Percentiles rank a stretch among this genome's conserved stretches.
These are phyloP conservation scores for Diplodia mutila DNA, from an alignment of 2,329 filamentous ascomycete genomes.

Conservation along the genomic window DNA sequence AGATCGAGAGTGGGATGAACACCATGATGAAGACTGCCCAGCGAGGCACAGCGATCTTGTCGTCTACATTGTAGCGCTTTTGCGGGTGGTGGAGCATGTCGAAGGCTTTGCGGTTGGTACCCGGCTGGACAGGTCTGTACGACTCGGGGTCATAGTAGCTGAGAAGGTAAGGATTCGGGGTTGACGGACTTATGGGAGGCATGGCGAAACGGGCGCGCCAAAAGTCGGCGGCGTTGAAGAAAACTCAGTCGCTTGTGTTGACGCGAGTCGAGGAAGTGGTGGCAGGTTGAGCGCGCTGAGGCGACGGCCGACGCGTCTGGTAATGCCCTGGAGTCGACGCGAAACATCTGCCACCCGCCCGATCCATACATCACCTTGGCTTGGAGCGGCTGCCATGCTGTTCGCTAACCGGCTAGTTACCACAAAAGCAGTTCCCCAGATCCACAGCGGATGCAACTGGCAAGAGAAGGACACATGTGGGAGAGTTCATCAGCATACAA, in stretches of 20 bases:
- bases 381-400: background rate
- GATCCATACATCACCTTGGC: too few relatives aligned
- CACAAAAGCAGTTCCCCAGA: background rate
- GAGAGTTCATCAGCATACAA: background rate
- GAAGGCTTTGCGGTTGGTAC: background rate
- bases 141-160: conserved; percentile 6
- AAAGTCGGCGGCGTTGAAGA: background rate
- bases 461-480: background rate
- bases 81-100: background rate
- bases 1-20: background rate
- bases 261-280: background rate
- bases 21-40: conserved; percentile 1
- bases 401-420: background rate
- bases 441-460: too few relatives aligned
- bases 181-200: background rate
- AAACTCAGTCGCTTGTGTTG: background rate
- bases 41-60: background rate
- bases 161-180: background rate
- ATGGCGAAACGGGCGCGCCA: background rate
- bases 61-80: background rate
- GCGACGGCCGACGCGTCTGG: background rate
- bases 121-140: conserved; percentile 4
- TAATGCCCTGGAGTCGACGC: background rate
- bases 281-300: background rate
- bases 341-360: background rate